phyloP scores from a whole-genome alignment of 2,329 filamentous ascomycete genomes.

The Albophoma yamanashiensis region DNA sequence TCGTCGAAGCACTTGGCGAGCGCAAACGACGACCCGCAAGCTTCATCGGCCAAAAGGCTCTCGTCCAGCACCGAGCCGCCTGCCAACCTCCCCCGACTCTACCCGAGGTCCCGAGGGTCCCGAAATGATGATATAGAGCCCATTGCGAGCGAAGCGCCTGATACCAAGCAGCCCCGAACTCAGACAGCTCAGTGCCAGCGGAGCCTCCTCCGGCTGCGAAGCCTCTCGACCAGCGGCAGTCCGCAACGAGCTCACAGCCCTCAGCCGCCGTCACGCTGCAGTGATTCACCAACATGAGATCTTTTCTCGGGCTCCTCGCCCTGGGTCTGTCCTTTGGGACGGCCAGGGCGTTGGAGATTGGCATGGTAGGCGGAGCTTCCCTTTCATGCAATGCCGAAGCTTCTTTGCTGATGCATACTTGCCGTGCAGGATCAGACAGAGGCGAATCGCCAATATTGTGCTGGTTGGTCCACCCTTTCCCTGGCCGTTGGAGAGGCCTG shows the following conservation, averaged over 20 bases:
- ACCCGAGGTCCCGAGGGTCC: neutral
- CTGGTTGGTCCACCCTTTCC: slow-evolving; percentile 30
- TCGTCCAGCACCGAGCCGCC: neutral
- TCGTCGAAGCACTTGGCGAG: neutral
- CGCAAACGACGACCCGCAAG: neutral
- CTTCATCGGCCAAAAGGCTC: neutral
- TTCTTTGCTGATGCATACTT: slow-evolving; percentile 11
- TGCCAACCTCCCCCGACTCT: neutral
- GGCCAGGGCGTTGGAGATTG: slow-evolving; percentile 45
- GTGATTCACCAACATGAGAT: slow-evolving; percentile 37
- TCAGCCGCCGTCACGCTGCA: neutral
- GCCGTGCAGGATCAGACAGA: slow-evolving; percentile 57
- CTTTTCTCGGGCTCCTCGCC: slow-evolving; percentile 37
- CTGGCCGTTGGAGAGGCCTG: neutral
- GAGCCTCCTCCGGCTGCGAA: neutral
- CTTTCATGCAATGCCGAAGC: neutral
- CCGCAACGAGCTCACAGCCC: neutral
- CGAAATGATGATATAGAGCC: neutral
- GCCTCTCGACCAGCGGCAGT: neutral
- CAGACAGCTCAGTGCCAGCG: neutral
- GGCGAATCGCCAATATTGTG: slow-evolving; percentile 71
- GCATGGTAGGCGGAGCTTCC: slow-evolving; percentile 34
- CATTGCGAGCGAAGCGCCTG: neutral
- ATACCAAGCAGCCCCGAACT: neutral
- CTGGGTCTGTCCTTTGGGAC: slow-evolving; percentile 45